A percentile compares a stretch with the other conserved stretches of the same genome.
phyloP scores from a whole-genome alignment of 148 eudicot genomes.

The Amaranthus palmeri region DNA sequence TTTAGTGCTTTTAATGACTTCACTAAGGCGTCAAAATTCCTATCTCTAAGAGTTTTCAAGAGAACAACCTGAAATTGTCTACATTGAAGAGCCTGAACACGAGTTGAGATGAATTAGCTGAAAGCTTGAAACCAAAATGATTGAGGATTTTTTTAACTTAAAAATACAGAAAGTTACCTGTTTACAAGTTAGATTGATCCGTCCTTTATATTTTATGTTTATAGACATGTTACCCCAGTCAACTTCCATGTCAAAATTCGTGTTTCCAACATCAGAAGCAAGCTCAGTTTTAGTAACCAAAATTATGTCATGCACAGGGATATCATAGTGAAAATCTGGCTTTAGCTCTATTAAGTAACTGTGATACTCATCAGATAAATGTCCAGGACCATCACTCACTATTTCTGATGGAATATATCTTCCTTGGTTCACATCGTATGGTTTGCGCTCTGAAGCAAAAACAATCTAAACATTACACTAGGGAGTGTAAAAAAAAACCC shows the following conservation, averaged over 20 bases:
- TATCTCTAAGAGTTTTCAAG: conserved; percentile 49
- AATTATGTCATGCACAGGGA: conserved; percentile 45
- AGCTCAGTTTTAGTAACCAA: conserved; percentile 48
- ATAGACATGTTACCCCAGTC: conserved; percentile 50
- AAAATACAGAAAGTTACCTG: conserved; percentile 35
- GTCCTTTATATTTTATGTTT: conserved; percentile 38
- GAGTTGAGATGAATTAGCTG: conserved; percentile 8
- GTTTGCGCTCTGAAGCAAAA: conserved; percentile 31
- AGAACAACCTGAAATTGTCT: conserved; percentile 55
- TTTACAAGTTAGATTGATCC: conserved; percentile 29
- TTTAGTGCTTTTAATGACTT: conserved; percentile 23
- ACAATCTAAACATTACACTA: background rate
- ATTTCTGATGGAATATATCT: conserved; percentile 61
- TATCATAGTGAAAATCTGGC: conserved; percentile 33
- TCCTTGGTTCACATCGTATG: conserved; percentile 38
- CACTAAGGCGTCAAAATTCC: conserved; percentile 33
- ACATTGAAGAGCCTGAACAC: conserved; percentile 47
- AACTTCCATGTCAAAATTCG: conserved; percentile 43
- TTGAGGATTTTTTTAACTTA: background rate
- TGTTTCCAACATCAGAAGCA: conserved; percentile 31
- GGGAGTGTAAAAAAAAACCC: background rate
- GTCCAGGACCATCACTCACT: conserved; percentile 28
- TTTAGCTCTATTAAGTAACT: conserved; percentile 54
- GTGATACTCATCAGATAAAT: conserved; percentile 32
- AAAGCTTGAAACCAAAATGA: background rate